Evolutionary conservation across 805 yeast genomes (phyloP), one percentile per base, ranked within the genome.

Genomic region (Maudiozyma bulderi): DNA sequence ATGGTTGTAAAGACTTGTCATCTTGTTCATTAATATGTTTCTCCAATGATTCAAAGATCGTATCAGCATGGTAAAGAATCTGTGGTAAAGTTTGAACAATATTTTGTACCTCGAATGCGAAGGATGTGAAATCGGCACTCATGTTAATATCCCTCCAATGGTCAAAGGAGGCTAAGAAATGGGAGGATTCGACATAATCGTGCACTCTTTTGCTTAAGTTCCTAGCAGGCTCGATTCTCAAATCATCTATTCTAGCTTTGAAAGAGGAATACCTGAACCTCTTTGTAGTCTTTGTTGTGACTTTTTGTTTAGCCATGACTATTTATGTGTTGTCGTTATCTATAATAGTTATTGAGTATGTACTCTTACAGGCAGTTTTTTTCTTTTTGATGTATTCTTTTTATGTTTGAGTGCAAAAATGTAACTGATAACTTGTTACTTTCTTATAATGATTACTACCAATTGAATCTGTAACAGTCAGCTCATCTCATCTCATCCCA

Each of bases 71-170:
- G 59, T 82, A 81, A 31, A 93, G 53, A 8, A 93, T 71, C 65
- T 86, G 93, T 0, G 98, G 91, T 43, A 93, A 69, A 8, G 95
- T 81, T 59, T 82, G 84, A 10, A 78, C 72, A 11, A 75, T 55
- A 1, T 73, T 71, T 51, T 77, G 78, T 0, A 84, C 76, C 43
- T 74, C 73, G 6, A 75, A 76, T 3, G 75, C 69, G 56, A 89
- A 84, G 2, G 75, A 79, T 1, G 82, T 75, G 60, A 87, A 93
- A 43, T 73, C 73, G 5, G 80, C 81, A 40, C 95, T 82, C 49
- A 86, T 68, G 62, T 90, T 91, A 50, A 86, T 79, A 60, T 93
- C 98, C 50, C 73, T 76, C 96, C 98, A 91, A 56, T 86, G 88
- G 44, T 84, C 83, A 52, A 85, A 71, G 0, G 95, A 81, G 10